Base-by-base conservation (phyloP, 2,329 filamentous ascomycete genomes). In the Xylariaceae sp. region DNA sequence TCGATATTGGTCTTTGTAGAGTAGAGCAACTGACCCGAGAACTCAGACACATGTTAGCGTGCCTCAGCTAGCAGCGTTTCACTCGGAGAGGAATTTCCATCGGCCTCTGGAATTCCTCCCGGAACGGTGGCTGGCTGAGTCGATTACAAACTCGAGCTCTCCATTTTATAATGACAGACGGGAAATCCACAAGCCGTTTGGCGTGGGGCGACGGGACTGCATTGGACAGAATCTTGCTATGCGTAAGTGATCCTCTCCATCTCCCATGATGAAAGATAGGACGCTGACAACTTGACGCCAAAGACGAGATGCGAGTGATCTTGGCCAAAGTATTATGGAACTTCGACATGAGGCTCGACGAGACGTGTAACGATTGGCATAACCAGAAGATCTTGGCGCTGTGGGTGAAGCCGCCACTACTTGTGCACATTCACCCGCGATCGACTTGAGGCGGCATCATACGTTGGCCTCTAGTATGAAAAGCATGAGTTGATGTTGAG, bases 231-330 rank as follows among this genome's bases (percentile, higher is more conserved):
- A 64, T 31, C 46, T 64, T n/a, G 64, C 63, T 11, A 59, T 57
- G 51, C 54, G 57, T 57, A 45, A 59, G 57, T 57, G 29, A 12
- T 30, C 34, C n/a, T 8, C 0, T 31, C 12, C 34, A 6, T 3
- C 11, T 12, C 32, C 12, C 6, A 27, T 8, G 26, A 12, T 44
- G 26, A 30, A 3, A 11, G 19, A n/a, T 4, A 5, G 19, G n/a
- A 40, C 6, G 32, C n/a, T 41, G 26, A 46, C 47, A 45, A n/a
- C 39, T 26, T 12, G 26, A 39, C 48, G 34, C 11, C 26, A 2
- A 31, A 51, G 56, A 66, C 40, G 65, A 67, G 51, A 65, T 67
- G 65, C 62, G 63, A 11, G 50, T 64, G 45, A 67, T 67, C 51
- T 58, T 66, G 47, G 63, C 65, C 3, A 63, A 55, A 29, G 44